Percentiles rank a stretch among this genome's conserved stretches.
Conservation (phyloP, 257 asterid genomes). For the Solanum pinnatisectum region DNA sequence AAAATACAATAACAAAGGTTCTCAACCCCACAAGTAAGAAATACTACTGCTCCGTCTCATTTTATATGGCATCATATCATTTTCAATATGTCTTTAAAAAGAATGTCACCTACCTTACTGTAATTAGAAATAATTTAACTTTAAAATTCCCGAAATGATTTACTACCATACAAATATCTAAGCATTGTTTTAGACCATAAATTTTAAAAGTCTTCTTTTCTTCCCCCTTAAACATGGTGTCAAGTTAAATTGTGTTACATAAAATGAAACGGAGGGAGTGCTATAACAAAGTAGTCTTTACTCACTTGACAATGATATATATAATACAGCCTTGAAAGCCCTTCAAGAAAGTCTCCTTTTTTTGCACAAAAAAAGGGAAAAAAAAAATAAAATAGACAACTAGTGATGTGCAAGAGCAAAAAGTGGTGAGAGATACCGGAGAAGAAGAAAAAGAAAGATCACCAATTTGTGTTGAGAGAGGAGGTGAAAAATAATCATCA, state of each 20-base stretch:
- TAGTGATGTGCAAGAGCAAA: background rate
- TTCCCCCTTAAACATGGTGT: too few species aligned
- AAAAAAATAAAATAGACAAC: background rate
- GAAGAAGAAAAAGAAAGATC: background rate
- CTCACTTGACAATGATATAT: slow-evolving; percentile 31
- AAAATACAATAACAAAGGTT: slow-evolving; percentile 14
- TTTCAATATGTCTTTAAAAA: too few species aligned
- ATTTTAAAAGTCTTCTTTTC: too few species aligned
- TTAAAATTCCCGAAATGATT: too few species aligned
- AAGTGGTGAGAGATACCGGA: background rate
- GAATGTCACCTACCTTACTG: too few species aligned
- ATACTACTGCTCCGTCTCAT: slow-evolving; percentile 2
- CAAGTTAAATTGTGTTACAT: background rate
- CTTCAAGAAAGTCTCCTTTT: slow-evolving; percentile 17
- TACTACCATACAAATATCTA: too few species aligned
- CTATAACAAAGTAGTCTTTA: background rate
- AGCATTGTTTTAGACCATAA: background rate
- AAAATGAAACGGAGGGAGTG: background rate
- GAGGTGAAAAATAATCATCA: background rate
- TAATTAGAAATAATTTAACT: too few species aligned
- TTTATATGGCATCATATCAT: too few species aligned
- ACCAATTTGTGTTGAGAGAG: background rate
- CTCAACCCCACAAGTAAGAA: slow-evolving; percentile 45
- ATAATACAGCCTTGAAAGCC: slow-evolving; percentile 20
- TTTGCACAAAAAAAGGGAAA: background rate